These are phyloP conservation scores for Lactuca saligna DNA, from an alignment of 129 eudicot genomes.

Conservation along the genomic window DNA sequence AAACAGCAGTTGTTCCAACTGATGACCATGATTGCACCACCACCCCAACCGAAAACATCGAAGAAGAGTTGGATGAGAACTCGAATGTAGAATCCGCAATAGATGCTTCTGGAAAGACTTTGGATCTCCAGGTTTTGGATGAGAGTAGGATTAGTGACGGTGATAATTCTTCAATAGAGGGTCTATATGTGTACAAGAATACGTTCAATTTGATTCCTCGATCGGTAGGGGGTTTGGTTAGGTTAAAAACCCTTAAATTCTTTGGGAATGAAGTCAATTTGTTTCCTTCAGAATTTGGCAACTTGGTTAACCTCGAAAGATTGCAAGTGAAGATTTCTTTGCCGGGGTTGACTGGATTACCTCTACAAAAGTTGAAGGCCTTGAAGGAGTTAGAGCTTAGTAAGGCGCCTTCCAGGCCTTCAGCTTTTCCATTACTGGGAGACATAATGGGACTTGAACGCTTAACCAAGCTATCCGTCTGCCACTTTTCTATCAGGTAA, in stretches of 20 bases:
- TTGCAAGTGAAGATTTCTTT: constrained; percentile 68
- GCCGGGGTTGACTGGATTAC: constrained; percentile 59
- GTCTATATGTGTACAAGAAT: constrained; percentile 64
- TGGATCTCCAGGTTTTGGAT: constrained; percentile 53
- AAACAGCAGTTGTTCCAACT: constrained; percentile 22
- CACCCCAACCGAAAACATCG: constrained; percentile 15
- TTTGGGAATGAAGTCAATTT: constrained; percentile 77
- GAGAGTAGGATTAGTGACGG: constrained; percentile 8
- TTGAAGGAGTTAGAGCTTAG: constrained; percentile 88
- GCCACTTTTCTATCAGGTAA: constrained; percentile 87
- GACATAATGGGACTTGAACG: constrained; percentile 68
- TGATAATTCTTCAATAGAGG: constrained; percentile 35
- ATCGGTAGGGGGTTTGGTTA: constrained; percentile 50
- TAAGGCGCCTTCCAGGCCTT: constrained; percentile 64
- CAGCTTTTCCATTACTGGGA: constrained; percentile 62
- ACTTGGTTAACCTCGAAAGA: constrained; percentile 57
- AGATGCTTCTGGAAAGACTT: constrained; percentile 58
- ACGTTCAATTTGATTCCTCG: constrained; percentile 76
- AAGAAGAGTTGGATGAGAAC: constrained; percentile 27
- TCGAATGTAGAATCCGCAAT: constrained; percentile 35
- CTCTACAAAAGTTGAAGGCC: constrained; percentile 54
- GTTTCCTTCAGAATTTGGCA: constrained; percentile 65
- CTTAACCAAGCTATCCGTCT: constrained; percentile 79
- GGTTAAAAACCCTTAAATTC: constrained; percentile 66
- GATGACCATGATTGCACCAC: constrained; percentile 5